phyloP scores from a whole-genome alignment of 176 grass and related monocot species.

The barley (Hordeum vulgare) region MorexV3_pseudomolecules_assembly NC_058521.1:55048140-55048639 shows the following conservation, averaged over 20 bases:
- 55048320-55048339: constrained; percentile 63
- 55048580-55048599: constrained; percentile 48
- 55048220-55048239: constrained; percentile 36
- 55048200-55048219: constrained; percentile 26
- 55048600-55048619: constrained; percentile 80
- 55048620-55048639: constrained; percentile 29
- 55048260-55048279: constrained; percentile 26
- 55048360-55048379: not conserved
- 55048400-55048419: not conserved
- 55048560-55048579: constrained; percentile 23
- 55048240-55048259: constrained; percentile 49
- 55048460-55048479: constrained; percentile 23
- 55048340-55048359: not conserved
- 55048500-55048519: constrained; percentile 41
- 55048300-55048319: constrained; percentile 46
- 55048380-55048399: not conserved
- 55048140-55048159: constrained; percentile 56
- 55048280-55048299: constrained; percentile 29
- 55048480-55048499: constrained; percentile 56
- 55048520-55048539: constrained; percentile 43
- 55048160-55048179: constrained; percentile 39
- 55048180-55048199: constrained; percentile 41
- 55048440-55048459: not conserved
- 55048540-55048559: constrained; percentile 29
- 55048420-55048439: constrained; percentile 29